Evolutionary conservation across 768 basidiomycete species (phyloP).

Genomic region (Podaxis pistillaris): DNA sequence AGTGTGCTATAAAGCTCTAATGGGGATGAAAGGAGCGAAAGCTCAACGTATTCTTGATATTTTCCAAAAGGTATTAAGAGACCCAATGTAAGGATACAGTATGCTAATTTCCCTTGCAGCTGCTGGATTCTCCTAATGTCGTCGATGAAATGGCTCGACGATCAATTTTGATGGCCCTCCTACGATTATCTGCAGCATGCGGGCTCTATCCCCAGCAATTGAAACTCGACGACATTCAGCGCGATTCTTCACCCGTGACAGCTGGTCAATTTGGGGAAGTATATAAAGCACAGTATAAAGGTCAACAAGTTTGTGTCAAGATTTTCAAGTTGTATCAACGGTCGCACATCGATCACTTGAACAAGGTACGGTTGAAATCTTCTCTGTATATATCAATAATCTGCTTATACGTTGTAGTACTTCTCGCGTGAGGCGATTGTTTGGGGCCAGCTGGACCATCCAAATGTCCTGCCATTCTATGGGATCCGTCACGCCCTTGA

Average conservation of each 20-base stretch:
- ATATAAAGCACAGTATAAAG: conserved; percentile 22
- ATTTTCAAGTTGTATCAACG: conserved; percentile 24
- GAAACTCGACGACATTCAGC: conserved; percentile 1
- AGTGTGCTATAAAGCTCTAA: not conserved
- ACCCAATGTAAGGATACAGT: too few species aligned
- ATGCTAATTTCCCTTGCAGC: not conserved
- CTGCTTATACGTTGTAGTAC: not conserved
- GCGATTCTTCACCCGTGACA: not conserved
- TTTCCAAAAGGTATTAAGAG: not conserved
- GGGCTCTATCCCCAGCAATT: conserved; percentile 4
- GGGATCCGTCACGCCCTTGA: conserved; percentile 12
- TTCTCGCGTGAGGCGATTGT: conserved; percentile 15
- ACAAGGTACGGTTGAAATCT: conserved; percentile 19
- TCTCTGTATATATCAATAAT: too few species aligned
- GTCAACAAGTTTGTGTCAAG: conserved; percentile 24
- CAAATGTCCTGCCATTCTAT: conserved; percentile 15
- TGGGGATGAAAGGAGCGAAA: not conserved
- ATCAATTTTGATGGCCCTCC: not conserved
- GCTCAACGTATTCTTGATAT: not conserved
- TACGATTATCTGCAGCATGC: not conserved
- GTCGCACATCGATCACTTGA: conserved; percentile 17
- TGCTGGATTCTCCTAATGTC: not conserved
- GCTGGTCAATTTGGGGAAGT: conserved; percentile 28
- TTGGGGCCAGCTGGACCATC: conserved; percentile 15
- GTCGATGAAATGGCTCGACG: not conserved